A percentile compares a stretch with the other conserved stretches of the same genome.
These are phyloP conservation scores for Fusarium sp. DNA, from an alignment of 2,329 filamentous ascomycete species.

Conservation along the genomic window DNA sequence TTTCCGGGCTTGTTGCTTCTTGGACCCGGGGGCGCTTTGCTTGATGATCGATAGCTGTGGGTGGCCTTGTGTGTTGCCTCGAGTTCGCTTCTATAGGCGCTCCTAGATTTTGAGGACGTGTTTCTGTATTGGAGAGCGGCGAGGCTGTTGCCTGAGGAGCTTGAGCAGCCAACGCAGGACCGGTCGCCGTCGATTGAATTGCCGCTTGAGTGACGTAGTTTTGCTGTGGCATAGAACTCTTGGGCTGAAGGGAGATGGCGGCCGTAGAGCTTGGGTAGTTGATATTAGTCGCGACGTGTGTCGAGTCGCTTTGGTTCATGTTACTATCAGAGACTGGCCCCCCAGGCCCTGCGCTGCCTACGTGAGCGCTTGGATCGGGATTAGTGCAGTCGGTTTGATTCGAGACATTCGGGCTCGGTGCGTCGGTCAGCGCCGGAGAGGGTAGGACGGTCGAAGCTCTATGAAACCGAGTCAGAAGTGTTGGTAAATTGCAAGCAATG, in stretches of 20 bases:
- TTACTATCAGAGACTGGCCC: conserved; percentile 13
- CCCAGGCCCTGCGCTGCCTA: conserved; percentile 16
- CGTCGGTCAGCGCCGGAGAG: conserved; percentile 73
- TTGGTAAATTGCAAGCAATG: not conserved
- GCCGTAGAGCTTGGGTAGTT: conserved; percentile 1
- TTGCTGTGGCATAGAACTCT: conserved; percentile 1
- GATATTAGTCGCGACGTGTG: conserved; percentile 16
- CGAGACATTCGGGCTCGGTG: conserved; percentile 61
- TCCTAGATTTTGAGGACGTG: not conserved
- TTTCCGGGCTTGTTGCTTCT: not conserved
- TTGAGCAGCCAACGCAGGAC: not conserved
- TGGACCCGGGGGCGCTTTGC: conserved; percentile 32
- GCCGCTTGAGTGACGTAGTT: not conserved
- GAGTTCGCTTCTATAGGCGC: not conserved
- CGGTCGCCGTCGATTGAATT: not conserved
- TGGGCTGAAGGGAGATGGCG: conserved; percentile 3
- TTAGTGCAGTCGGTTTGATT: conserved; percentile 52
- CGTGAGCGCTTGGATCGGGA: conserved; percentile 24
- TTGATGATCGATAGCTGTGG: not conserved
- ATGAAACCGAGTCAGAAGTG: conserved; percentile 28
- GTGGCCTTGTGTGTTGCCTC: conserved; percentile 4
- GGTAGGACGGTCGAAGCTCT: conserved; percentile 60
- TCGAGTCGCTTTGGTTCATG: conserved; percentile 15
- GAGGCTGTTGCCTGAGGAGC: conserved; percentile 1
- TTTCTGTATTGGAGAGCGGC: not conserved